A percentile compares a stretch with the other conserved stretches of the same genome.
Conservation (phyloP, 768 basidiomycete genomes). For the Butyriboletus loyo region DNA sequence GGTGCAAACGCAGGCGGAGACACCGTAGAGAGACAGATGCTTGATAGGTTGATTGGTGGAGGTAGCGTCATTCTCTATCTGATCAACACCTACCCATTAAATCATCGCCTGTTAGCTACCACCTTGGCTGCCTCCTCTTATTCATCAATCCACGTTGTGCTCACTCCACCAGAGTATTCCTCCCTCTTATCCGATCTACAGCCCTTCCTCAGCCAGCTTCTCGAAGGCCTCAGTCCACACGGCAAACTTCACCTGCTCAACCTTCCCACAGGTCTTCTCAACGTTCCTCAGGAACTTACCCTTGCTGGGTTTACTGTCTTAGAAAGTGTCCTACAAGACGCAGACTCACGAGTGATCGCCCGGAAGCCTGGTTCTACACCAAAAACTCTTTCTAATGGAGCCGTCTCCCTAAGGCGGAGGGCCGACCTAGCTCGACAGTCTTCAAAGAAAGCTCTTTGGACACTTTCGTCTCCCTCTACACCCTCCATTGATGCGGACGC, state of each 20-base stretch:
- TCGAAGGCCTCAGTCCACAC: slow-evolving; percentile 56
- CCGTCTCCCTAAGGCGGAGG: slow-evolving; percentile 52
- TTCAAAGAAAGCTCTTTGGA: slow-evolving; percentile 88
- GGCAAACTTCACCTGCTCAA: slow-evolving; percentile 70
- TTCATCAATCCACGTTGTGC: slow-evolving; percentile 64
- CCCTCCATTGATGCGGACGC: slow-evolving; percentile 79
- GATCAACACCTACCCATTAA: background rate
- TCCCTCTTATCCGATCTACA: slow-evolving; percentile 50
- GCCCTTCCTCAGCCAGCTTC: slow-evolving; percentile 56
- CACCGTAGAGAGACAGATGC: slow-evolving; percentile 71
- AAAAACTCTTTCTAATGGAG: slow-evolving; percentile 22
- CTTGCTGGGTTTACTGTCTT: slow-evolving; percentile 64
- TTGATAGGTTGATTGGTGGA: slow-evolving; percentile 78
- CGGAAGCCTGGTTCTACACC: slow-evolving; percentile 59
- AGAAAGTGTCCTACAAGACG: slow-evolving; percentile 35
- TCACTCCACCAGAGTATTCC: slow-evolving; percentile 62
- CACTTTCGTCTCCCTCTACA: slow-evolving; percentile 65
- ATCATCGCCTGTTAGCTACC: slow-evolving; percentile 44
- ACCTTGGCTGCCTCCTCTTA: slow-evolving; percentile 52
- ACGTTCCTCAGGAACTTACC: slow-evolving; percentile 56
- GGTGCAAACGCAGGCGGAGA: slow-evolving; percentile 39
- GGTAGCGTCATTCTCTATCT: slow-evolving; percentile 41
- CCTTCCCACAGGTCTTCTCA: slow-evolving; percentile 40
- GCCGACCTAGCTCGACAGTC: slow-evolving; percentile 56
- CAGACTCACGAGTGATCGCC: slow-evolving; percentile 51